phyloP scores from a whole-genome alignment of 441 rosid genomes.

The Omphalea diandra region DNA sequence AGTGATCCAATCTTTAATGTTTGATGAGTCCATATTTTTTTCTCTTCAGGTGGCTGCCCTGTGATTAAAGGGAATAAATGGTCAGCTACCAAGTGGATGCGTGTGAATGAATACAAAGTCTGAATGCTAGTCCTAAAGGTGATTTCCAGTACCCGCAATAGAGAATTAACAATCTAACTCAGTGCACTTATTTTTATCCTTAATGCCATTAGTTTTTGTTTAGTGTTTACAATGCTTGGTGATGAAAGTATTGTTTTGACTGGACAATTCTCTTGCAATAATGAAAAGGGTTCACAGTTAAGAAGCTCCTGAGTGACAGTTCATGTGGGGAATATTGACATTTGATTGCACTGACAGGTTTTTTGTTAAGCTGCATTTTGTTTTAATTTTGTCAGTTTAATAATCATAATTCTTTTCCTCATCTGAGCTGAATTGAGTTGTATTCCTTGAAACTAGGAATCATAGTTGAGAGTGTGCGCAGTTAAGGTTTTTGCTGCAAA shows the following conservation, averaged over 20 bases:
- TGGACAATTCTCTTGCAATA: neutral
- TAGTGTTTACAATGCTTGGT: too few relatives aligned
- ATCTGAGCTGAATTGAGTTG: neutral
- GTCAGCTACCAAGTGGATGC: slow-evolving; percentile 95
- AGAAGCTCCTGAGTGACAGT: neutral
- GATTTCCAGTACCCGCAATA: slow-evolving; percentile 12
- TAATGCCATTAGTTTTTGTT: neutral
- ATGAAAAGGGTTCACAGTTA: neutral
- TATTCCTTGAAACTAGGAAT: neutral
- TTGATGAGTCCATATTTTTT: slow-evolving; percentile 13
- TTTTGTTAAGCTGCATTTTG: neutral
- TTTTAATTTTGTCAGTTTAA: neutral
- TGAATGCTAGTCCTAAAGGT: slow-evolving; percentile 43
- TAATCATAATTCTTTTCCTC: neutral
- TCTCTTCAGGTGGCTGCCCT: slow-evolving; percentile 75
- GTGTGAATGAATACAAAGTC: slow-evolving; percentile 60
- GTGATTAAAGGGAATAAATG: slow-evolving; percentile 88
- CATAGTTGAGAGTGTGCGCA: neutral
- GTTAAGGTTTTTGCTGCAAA: neutral
- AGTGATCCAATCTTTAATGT: slow-evolving; percentile 4
- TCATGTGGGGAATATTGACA: neutral
- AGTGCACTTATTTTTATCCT: neutral
- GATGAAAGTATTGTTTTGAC: neutral
- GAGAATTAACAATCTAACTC: neutral
- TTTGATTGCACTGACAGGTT: neutral